These are phyloP conservation scores for Cystofilobasidium capitatum DNA, from an alignment of 768 basidiomycete species.

Conservation along the genomic window DNA sequence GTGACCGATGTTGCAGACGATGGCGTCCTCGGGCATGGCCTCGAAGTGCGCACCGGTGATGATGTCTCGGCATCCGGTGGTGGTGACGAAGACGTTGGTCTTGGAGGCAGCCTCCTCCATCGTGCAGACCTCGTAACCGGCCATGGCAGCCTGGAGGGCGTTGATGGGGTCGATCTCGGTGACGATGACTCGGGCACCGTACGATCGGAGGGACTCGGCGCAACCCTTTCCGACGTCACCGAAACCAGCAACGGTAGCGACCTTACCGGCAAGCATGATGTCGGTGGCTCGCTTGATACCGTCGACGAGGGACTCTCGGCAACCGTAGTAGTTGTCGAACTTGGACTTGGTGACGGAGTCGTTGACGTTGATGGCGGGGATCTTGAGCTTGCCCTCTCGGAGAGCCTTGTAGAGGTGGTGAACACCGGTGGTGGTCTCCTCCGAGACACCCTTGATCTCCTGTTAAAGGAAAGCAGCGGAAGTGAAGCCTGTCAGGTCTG, in stretches of 20 bases:
- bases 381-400: constrained; percentile 89
- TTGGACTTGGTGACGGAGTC: constrained; percentile 99
- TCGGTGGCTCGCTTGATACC: constrained; percentile 99
- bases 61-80: constrained; percentile 97
- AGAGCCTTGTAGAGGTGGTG: constrained; percentile 98
- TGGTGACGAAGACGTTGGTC: constrained; percentile 89
- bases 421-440: constrained; percentile 99
- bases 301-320: constrained; percentile 98
- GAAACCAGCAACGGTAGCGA: constrained; percentile 95
- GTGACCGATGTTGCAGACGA: constrained; percentile 72
- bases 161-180: constrained; percentile 99
- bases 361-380: constrained; percentile 99
- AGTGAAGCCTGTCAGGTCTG: background rate
- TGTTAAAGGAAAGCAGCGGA: constrained; percentile 37
- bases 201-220: constrained; percentile 92
- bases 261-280: constrained; percentile 99
- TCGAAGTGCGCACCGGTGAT: constrained; percentile 83
- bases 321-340: constrained; percentile 78
- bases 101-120: constrained; percentile 94
- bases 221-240: constrained; percentile 99
- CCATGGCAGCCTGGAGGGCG: constrained; percentile 98
- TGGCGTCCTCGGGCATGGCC: constrained; percentile 95
- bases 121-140: constrained; percentile 94
- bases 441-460: constrained; percentile 84
- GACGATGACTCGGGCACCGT: constrained; percentile 88